Conservation (phyloP, 495 filamentous ascomycete species). For the Pseudevernia furfuracea region DNA sequence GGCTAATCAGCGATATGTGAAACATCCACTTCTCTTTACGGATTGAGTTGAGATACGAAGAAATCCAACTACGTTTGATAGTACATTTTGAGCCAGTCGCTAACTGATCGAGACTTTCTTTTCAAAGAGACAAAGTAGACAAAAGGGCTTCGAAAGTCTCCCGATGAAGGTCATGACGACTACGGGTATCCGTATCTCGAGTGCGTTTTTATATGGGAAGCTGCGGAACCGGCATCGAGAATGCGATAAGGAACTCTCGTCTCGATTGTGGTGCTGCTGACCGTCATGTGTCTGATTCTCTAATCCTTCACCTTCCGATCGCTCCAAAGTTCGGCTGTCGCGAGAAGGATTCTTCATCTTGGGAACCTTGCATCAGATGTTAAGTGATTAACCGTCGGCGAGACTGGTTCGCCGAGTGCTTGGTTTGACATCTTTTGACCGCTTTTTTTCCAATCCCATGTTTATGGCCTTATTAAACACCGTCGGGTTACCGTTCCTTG, state of each 20-base stretch:
- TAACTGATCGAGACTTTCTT: background rate
- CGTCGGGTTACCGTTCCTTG: too few species aligned
- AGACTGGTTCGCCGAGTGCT: background rate
- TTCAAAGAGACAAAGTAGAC: background rate
- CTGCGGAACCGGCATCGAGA: background rate
- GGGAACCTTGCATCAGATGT: background rate
- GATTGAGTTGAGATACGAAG: background rate
- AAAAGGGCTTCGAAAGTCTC: background rate
- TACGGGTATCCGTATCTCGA: background rate
- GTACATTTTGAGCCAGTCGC: background rate
- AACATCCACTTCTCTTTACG: too few species aligned
- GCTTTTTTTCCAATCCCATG: background rate
- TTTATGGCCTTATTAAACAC: background rate
- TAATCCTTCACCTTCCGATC: background rate
- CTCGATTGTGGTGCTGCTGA: background rate
- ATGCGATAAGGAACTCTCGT: background rate
- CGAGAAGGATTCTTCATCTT: background rate
- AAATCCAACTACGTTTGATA: background rate
- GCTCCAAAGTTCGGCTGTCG: background rate
- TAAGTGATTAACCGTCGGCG: background rate
- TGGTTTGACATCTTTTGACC: background rate
- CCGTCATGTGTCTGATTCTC: background rate
- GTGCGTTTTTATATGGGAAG: background rate
- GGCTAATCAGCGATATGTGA: too few species aligned
- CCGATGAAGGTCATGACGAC: background rate